phyloP scores from a whole-genome alignment of 2,329 filamentous ascomycete genomes.

The Pezicula rhizophila region DNA sequence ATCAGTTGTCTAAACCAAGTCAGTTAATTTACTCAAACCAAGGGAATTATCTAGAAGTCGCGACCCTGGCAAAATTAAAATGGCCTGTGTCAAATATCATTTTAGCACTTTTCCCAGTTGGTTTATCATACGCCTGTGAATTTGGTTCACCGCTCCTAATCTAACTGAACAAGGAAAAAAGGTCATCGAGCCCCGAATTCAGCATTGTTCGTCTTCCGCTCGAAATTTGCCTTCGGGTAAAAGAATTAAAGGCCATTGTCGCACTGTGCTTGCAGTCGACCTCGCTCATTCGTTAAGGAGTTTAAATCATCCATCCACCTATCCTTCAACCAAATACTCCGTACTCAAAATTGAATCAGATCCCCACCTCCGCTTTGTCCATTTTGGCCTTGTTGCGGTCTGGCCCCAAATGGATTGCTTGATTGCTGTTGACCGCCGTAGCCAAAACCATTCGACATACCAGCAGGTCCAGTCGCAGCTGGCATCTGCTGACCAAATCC shows the following conservation, averaged over 20 bases:
- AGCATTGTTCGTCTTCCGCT: constrained; percentile 8
- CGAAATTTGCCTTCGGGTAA: background rate
- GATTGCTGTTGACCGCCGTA: constrained; percentile 29
- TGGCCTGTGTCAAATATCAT: too few relatives aligned
- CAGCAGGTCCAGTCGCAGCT: constrained; percentile 50
- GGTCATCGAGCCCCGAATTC: constrained; percentile 9
- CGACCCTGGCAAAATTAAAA: background rate
- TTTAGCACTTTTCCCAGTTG: background rate
- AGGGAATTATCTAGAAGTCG: too few relatives aligned
- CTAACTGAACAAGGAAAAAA: constrained; percentile 14
- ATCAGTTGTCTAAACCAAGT: too few relatives aligned
- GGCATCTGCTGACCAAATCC: constrained; percentile 37
- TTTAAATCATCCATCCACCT: constrained; percentile 4
- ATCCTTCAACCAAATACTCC: background rate
- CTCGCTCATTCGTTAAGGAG: constrained; percentile 2
- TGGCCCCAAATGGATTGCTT: constrained; percentile 52
- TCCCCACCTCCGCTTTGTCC: constrained; percentile 21
- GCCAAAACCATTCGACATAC: constrained; percentile 42
- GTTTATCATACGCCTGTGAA: constrained; percentile 11
- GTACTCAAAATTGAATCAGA: constrained; percentile 26
- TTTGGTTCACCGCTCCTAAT: constrained; percentile 15
- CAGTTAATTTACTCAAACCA: too few relatives aligned
- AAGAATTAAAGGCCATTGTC: background rate
- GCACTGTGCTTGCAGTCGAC: background rate
- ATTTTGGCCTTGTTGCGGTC: constrained; percentile 39